Base-by-base conservation (phyloP, 768 basidiomycete species). In the Phaffia tasmanica region DNA sequence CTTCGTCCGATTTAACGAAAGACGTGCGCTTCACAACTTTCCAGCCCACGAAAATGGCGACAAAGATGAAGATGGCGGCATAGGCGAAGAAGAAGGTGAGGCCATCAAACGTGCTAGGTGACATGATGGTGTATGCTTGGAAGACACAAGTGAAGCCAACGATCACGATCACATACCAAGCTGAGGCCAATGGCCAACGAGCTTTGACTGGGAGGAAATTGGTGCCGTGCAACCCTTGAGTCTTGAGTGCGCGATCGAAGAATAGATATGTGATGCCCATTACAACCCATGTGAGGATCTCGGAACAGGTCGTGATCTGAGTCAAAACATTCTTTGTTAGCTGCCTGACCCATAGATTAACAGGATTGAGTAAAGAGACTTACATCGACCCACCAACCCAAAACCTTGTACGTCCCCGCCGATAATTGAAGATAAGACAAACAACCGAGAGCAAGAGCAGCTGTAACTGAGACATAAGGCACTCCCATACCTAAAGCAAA, bases 241-340 rank as follows among this genome's bases (percentile, higher is more conserved):
- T 23, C 50, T 51, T 51, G 50, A 51, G 50, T 23, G 50, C 16
- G 23, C 50, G 50, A 23, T 51, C 50, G 23, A 51, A 51, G 23
- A 16, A 51, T 16, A 51, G 16, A 23, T 51, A 51, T 23, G 50
- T 51, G 16, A 51, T 23, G 50, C 16, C 50, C 50, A 51, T 51
- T n/a, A 54, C 23, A 54, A 54, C 53, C 15, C 53, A 54, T 23
- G 53, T 54, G 53, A 54, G 23, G 53, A 54, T 23, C 53, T 54
- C 23, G 53, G 53, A 23, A 29, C 53, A 54, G 29, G 53, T 54
- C 29, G 53, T 42, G 11, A 42, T 42, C 35, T 42, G 11, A 42
- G 23, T 16, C 16, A 51, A 51, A 51, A 23, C 50, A 16, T 51
- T 16, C 50, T 16, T 51, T 23, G 23, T 16, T 16, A 16, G 16